Conservation (phyloP, 179 eudicot species). For the Nepenthes alata region DNA sequence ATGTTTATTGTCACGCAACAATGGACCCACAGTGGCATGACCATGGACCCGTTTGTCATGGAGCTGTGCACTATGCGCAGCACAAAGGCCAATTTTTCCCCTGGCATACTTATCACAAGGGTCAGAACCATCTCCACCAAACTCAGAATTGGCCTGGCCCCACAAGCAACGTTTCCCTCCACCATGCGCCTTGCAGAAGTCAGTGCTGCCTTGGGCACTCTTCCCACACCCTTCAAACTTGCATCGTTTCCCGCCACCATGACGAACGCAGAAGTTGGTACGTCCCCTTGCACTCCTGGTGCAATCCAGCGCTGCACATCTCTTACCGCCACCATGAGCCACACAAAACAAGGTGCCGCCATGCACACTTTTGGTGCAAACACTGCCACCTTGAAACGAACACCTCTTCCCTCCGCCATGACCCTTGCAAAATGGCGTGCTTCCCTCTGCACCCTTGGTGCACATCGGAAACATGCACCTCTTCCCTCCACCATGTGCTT, state of each 20-base stretch:
- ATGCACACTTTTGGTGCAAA: conserved; percentile 53
- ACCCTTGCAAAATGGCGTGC: conserved; percentile 53
- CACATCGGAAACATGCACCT: conserved; percentile 55
- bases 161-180: conserved; percentile 51
- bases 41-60: conserved; percentile 22
- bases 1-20: neutral
- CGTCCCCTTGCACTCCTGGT: conserved; percentile 60
- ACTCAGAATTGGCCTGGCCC: conserved; percentile 1
- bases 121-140: conserved; percentile 2
- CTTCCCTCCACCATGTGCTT: conserved; percentile 72
- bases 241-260: conserved; percentile 73
- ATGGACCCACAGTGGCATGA: neutral
- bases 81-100: conserved; percentile 56
- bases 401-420: conserved; percentile 72
- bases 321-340: conserved; percentile 69
- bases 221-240: conserved; percentile 42
- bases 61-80: conserved; percentile 35
- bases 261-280: conserved; percentile 52
- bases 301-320: conserved; percentile 42
- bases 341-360: conserved; percentile 67
- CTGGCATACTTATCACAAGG: conserved; percentile 59
- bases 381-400: conserved; percentile 31
- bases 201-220: conserved; percentile 73
- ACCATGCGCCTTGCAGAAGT: conserved; percentile 67
- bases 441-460: conserved; percentile 69